phyloP scores from a whole-genome alignment of 805 yeast species.

The Pichia phayaonensis region DNA sequence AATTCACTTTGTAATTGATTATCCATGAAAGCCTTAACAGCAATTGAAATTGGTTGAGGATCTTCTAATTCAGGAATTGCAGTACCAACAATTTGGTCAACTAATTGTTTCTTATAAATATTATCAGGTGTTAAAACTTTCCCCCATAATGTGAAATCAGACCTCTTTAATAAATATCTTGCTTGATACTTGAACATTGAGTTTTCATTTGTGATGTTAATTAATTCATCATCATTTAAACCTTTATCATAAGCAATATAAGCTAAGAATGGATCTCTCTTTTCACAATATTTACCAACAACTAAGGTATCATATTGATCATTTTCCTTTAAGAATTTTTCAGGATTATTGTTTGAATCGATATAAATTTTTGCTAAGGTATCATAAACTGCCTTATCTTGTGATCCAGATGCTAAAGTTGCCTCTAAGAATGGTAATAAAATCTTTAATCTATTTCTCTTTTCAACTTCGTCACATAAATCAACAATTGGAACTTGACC shows the following conservation, averaged over 20 bases:
- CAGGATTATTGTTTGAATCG: constrained; percentile 96
- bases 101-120: constrained; percentile 79
- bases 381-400: constrained; percentile 87
- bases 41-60: constrained; percentile 89
- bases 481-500: constrained; percentile 93
- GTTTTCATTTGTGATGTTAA: constrained; percentile 90
- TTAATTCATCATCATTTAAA: constrained; percentile 78
- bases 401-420: constrained; percentile 73
- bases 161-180: constrained; percentile 82
- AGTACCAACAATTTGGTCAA: constrained; percentile 91
- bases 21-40: constrained; percentile 94
- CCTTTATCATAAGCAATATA: constrained; percentile 98
- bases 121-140: constrained; percentile 69
- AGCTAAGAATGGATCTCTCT: constrained; percentile 97
- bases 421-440: constrained; percentile 90
- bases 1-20: constrained; percentile 88
- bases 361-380: constrained; percentile 96
- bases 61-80: constrained; percentile 92
- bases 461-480: constrained; percentile 90
- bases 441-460: constrained; percentile 88
- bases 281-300: constrained; percentile 98
- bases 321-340: constrained; percentile 90
- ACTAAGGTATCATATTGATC: constrained; percentile 83
- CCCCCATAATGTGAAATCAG: constrained; percentile 80
- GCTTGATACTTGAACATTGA: constrained; percentile 99